Evolutionary conservation across 2,329 filamentous ascomycete genomes (phyloP).

Genomic region (Alternaria infectoria): DNA sequence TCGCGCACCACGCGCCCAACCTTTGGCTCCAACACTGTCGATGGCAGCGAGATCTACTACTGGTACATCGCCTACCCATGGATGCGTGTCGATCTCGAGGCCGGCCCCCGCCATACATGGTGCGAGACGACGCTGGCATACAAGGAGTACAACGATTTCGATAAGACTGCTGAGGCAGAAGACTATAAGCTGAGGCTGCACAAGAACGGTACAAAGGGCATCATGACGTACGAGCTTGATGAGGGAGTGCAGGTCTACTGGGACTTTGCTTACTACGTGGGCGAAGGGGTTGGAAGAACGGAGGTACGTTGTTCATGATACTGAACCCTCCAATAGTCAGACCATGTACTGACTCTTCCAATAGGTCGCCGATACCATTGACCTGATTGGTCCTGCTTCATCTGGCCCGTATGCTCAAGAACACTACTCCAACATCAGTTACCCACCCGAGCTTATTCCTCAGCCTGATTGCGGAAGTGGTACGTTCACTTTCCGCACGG

Average conservation of each 20-base stretch:
- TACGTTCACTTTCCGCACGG: conserved; percentile 19
- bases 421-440: conserved; percentile 4
- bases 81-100: conserved; percentile 11
- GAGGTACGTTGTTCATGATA: conserved; percentile 5
- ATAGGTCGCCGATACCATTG: conserved; percentile 15
- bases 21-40: conserved; percentile 22
- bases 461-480: conserved; percentile 16
- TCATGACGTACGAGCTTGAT: conserved; percentile 21
- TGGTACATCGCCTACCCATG: conserved; percentile 26
- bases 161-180: not conserved
- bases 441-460: conserved; percentile 9
- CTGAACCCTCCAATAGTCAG: not conserved
- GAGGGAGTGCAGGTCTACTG: conserved; percentile 18
- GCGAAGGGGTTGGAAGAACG: not conserved
- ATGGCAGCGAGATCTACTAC: conserved; percentile 30
- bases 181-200: conserved; percentile 24
- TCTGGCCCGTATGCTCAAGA: conserved; percentile 7
- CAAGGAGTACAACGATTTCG: conserved; percentile 10
- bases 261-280: conserved; percentile 21
- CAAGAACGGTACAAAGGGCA: conserved; percentile 24
- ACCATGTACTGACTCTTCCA: not conserved
- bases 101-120: conserved; percentile 16
- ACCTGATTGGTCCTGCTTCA: conserved; percentile 10
- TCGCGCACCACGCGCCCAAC: conserved; percentile 16
- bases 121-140: conserved; percentile 28